Conservation (phyloP, 306 rosid genomes). For the Urtica urens region DNA sequence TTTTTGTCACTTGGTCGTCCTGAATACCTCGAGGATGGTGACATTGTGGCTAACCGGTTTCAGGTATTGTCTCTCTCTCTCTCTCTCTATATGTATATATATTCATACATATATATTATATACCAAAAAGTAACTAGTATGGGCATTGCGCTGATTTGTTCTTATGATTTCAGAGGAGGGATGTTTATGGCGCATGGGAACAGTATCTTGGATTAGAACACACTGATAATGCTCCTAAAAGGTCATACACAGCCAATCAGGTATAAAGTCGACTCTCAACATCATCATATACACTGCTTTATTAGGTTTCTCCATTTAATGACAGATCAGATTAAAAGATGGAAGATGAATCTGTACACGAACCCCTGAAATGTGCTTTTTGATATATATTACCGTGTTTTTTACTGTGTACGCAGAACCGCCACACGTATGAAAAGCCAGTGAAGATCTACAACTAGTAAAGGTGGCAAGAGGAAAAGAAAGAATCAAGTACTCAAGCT, state of each 20-base stretch:
- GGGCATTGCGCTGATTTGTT: background rate
- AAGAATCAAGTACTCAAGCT: slow-evolving; percentile 6
- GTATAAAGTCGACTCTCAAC: slow-evolving; percentile 16
- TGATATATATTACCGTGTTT: too few relatives aligned
- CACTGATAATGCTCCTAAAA: slow-evolving; percentile 49
- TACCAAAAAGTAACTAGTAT: background rate
- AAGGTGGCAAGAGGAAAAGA: background rate
- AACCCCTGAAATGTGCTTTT: too few relatives aligned
- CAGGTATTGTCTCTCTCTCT: slow-evolving; percentile 37
- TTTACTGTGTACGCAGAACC: slow-evolving; percentile 59
- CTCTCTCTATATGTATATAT: too few relatives aligned
- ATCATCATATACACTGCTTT: background rate
- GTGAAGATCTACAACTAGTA: slow-evolving; percentile 57
- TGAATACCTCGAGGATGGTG: slow-evolving; percentile 67
- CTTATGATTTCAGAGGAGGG: slow-evolving; percentile 42
- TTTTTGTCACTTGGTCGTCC: slow-evolving; percentile 73
- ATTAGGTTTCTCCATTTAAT: background rate
- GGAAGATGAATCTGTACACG: too few relatives aligned
- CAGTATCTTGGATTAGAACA: slow-evolving; percentile 89
- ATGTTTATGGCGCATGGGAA: slow-evolving; percentile 82
- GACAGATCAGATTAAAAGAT: too few relatives aligned
- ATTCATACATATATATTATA: background rate
- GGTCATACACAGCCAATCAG: slow-evolving; percentile 57
- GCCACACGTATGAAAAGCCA: slow-evolving; percentile 54
- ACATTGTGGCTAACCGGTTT: slow-evolving; percentile 52